These are phyloP conservation scores for Tetradesmus obliquus DNA, from an alignment of 139 green algal genomes.

Conservation along the genomic window DNA sequence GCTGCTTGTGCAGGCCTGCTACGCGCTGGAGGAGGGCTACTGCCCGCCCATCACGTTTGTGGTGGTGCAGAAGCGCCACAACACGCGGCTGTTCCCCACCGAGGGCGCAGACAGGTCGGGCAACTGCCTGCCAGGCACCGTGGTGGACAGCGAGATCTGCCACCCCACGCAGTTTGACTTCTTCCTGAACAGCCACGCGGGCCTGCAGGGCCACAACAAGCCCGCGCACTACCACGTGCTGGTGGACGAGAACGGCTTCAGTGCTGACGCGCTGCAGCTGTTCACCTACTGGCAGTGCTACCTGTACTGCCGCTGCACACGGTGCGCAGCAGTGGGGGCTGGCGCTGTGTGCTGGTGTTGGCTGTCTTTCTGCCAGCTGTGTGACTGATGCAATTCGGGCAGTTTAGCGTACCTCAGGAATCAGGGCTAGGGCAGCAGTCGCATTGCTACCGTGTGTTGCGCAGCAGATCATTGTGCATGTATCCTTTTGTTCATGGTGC, in stretches of 20 bases:
- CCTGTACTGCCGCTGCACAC: constrained; percentile 86
- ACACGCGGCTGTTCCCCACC: constrained; percentile 64
- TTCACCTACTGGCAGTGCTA: constrained; percentile 93
- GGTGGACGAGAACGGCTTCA: constrained; percentile 89
- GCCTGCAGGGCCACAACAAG: constrained; percentile 86
- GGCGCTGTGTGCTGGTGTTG: neutral
- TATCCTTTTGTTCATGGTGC: too few species aligned
- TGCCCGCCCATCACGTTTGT: constrained; percentile 87
- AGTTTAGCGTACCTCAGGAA: too few species aligned
- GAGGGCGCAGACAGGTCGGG: constrained; percentile 41
- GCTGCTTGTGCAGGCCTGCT: constrained; percentile 52
- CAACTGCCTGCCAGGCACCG: constrained; percentile 76
- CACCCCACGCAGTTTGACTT: constrained; percentile 84
- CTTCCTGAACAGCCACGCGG: constrained; percentile 89
- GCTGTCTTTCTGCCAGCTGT: neutral
- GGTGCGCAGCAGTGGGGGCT: neutral
- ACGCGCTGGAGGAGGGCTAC: constrained; percentile 63
- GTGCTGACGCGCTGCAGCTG: constrained; percentile 79
- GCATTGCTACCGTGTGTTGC: neutral
- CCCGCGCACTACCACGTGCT: constrained; percentile 87
- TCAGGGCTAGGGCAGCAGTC: neutral
- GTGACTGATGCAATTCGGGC: too few species aligned
- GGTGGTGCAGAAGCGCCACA: constrained; percentile 90
- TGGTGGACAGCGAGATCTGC: constrained; percentile 81
- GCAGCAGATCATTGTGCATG: neutral